Percentiles rank a stretch among this genome's conserved stretches.
Evolutionary conservation across 345 rosid genomes (phyloP).

Genomic region (Brassica incana): DNA sequence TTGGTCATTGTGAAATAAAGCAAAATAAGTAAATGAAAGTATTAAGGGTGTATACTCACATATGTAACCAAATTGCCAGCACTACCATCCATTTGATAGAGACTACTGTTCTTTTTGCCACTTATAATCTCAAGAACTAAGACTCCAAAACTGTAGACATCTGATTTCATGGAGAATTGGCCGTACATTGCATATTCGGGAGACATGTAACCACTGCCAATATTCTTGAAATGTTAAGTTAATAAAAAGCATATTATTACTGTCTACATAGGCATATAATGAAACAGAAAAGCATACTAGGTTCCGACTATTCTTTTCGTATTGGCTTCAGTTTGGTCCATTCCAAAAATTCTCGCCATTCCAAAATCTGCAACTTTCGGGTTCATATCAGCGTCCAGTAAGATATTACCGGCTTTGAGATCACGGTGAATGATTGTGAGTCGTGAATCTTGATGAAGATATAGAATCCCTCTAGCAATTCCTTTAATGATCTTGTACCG

Average conservation of each 20-base stretch:
- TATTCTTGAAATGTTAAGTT: neutral
- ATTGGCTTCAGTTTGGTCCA: neutral
- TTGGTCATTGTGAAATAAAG: neutral
- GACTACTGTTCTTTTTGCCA: neutral
- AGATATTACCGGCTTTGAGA: neutral
- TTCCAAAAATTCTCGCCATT: neutral
- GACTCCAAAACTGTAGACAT: neutral
- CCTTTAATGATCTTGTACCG: neutral
- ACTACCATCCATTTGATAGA: neutral
- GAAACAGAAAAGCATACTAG: neutral
- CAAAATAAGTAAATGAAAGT: neutral
- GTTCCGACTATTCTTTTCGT: neutral
- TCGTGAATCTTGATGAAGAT: neutral
- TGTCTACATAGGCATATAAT: neutral
- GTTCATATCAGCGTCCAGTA: neutral
- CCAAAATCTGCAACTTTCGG: neutral
- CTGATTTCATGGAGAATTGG: neutral
- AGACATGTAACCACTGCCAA: neutral
- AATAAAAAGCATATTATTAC: neutral
- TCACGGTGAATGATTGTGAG: neutral
- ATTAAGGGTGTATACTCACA: neutral
- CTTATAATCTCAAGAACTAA: slow-evolving; percentile 1
- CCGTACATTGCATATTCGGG: neutral
- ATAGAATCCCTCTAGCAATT: neutral
- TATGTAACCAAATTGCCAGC: neutral